Evolutionary conservation across 2,329 filamentous ascomycete genomes (phyloP).

Genomic region (Colletotrichum neosansevieriae): DNA sequence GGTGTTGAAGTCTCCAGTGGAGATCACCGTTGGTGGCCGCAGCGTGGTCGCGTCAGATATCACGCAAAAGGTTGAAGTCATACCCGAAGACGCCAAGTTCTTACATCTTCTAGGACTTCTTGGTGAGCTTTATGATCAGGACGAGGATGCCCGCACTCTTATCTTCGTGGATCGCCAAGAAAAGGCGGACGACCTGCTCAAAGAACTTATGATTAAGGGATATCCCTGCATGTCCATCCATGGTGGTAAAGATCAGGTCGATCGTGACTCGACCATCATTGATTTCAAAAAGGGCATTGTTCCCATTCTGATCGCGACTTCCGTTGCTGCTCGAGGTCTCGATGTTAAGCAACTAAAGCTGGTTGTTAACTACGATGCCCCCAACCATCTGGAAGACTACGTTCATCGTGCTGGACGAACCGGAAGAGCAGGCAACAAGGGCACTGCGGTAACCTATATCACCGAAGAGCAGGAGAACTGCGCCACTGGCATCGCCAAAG

Average conservation of each 20-base stretch:
- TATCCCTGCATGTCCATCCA: conserved; percentile 96
- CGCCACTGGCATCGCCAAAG: conserved; percentile 88
- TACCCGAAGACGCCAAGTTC: conserved; percentile 86
- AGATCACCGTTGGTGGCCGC: conserved; percentile 91
- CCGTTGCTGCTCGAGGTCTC: conserved; percentile 92
- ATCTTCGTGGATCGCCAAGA: conserved; percentile 96
- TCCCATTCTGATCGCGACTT: conserved; percentile 92
- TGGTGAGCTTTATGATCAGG: conserved; percentile 85
- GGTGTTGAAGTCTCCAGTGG: conserved; percentile 84
- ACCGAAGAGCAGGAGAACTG: conserved; percentile 93
- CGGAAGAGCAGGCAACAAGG: conserved; percentile 92
- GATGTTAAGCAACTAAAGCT: conserved; percentile 97
- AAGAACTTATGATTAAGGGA: conserved; percentile 83
- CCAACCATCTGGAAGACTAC: conserved; percentile 96
- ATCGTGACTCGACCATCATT: conserved; percentile 90
- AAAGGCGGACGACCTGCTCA: conserved; percentile 83
- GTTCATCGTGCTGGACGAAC: conserved; percentile 95
- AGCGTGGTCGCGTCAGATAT: conserved; percentile 92
- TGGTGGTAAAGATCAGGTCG: conserved; percentile 92
- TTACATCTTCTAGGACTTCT: conserved; percentile 85
- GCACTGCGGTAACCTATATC: conserved; percentile 94
- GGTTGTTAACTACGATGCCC: conserved; percentile 95
- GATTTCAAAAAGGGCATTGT: conserved; percentile 94
- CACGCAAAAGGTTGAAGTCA: conserved; percentile 90
- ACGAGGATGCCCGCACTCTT: conserved; percentile 89